Base-by-base conservation (phyloP, 495 filamentous ascomycete species). In the Neurospora sp. region DNA sequence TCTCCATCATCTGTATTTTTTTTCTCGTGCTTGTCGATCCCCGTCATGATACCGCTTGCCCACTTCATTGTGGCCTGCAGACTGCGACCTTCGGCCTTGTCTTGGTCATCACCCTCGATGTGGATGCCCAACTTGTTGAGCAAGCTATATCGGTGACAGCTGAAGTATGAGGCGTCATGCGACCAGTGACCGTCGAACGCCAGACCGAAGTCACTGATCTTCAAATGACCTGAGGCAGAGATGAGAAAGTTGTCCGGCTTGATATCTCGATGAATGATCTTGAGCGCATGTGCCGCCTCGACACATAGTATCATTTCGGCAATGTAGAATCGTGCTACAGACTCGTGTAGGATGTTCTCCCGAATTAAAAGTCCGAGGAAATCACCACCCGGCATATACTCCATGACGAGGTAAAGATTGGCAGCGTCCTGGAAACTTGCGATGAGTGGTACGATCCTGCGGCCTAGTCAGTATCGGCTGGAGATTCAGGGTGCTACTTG, bases 211-310 rank as follows among this genome's bases (percentile, higher is more conserved):
- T 98, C 95, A 9, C 93, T 94, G 73, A 98, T 97, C 79, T 96
- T 97, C 74, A 98, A 82, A 79, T 98, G 95, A 0, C 95, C 94
- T 45, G 91, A 92, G 0, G 92, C 87, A 9, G 91, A 92, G 75
- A 97, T 94, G 43, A 97, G 87, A 76, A 98, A 97, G 77, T 98
- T 98, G 84, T 98, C 95, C 0, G 95, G 95, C 81, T 98, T 98
- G 78, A 98, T 88, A 82, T 97, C 95, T 11, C 95, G 91, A 79
- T 98, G 95, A 69, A 98, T 97, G 88, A 92, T 97, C 38, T 86
- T 86, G 42, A 97, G 88, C 69, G 88, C 86, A 84, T 98, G 95
- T 7, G 92, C 91, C 80, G 97, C 95, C 81, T 98, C 95, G 71
- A 98, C 90, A 78, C 94, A 97, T 5, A 97, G 81, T 59, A 97